Percentiles rank a stretch among this genome's conserved stretches.
Conservation (phyloP, 208 protist genomes). For the Zelonia costaricensis region DNA sequence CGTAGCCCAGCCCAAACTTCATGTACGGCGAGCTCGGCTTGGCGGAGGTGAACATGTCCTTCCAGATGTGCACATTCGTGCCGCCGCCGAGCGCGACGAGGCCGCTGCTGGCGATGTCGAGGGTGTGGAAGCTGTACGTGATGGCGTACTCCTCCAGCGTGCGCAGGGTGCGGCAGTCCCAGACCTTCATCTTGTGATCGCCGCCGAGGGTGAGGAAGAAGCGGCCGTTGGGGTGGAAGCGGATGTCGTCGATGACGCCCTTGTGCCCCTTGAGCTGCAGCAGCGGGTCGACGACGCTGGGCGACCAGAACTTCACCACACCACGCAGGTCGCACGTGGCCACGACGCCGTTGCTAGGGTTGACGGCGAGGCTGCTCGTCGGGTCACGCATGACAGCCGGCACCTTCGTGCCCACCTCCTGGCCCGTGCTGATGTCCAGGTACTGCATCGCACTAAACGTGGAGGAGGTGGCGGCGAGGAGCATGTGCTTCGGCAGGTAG, state of each 20-base stretch:
- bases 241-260: constrained; percentile 82
- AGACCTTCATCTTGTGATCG: constrained; percentile 97
- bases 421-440: constrained; percentile 95
- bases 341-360: constrained; percentile 95
- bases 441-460: constrained; percentile 92
- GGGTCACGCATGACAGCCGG: constrained; percentile 81
- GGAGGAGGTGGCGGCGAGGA: constrained; percentile 92
- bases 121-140: constrained; percentile 75
- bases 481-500: constrained; percentile 98
- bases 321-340: constrained; percentile 92
- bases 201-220: constrained; percentile 96
- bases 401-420: constrained; percentile 80
- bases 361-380: constrained; percentile 87
- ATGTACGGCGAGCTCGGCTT: constrained; percentile 82
- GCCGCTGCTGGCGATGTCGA: constrained; percentile 87
- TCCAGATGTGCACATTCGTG: constrained; percentile 89
- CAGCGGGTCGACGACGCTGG: constrained; percentile 93
- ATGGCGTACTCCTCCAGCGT: constrained; percentile 88
- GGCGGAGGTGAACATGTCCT: constrained; percentile 74
- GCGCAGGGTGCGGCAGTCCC: constrained; percentile 96
- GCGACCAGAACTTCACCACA: constrained; percentile 97
- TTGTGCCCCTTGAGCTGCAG: constrained; percentile 96
- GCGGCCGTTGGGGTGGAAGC: constrained; percentile 88
- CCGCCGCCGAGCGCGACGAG: constrained; percentile 83
- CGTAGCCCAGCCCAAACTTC: constrained; percentile 89